Evolutionary conservation across 176 grass and related monocot species (phyloP).

Genomic region (Pontederia paniculata): DNA sequence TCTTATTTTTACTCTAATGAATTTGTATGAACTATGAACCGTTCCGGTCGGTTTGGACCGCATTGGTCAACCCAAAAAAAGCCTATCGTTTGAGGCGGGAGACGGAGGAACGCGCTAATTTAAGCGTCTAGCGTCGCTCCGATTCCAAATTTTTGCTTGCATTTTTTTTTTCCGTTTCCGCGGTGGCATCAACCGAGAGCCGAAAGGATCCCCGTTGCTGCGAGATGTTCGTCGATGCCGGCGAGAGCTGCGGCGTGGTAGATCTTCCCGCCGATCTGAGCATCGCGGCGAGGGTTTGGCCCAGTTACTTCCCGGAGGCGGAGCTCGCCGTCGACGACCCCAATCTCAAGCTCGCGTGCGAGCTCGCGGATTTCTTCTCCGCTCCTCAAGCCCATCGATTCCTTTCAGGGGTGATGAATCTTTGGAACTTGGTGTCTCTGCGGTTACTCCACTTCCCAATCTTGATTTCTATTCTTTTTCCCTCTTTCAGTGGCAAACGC

Average conservation of each 20-base stretch:
- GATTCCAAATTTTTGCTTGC: too few relatives aligned
- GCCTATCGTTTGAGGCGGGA: too few relatives aligned
- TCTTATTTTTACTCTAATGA: too few relatives aligned
- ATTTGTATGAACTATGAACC: too few relatives aligned
- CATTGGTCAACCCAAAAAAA: too few relatives aligned
- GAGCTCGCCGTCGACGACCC: constrained; percentile 15
- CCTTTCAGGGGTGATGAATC: constrained; percentile 24
- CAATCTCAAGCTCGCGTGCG: constrained; percentile 24
- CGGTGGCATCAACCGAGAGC: too few relatives aligned
- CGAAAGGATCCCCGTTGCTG: neutral
- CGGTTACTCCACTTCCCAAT: neutral
- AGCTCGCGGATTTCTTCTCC: constrained; percentile 25
- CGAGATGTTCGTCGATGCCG: constrained; percentile 27
- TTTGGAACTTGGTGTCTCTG: neutral
- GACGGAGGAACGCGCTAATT: too few relatives aligned
- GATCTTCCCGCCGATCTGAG: neutral
- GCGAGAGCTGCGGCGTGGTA: constrained; percentile 13
- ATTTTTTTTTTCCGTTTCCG: too few relatives aligned
- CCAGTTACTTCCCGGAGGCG: constrained; percentile 51
- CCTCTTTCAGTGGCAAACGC: too few relatives aligned
- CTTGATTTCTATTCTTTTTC: neutral
- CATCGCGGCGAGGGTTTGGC: constrained; percentile 28
- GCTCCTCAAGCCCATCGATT: constrained; percentile 13
- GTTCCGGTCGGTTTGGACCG: too few relatives aligned
- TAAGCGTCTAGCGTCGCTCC: too few relatives aligned